Evolutionary conservation across 2,329 filamentous ascomycete genomes (phyloP), one percentile per base, ranked within the genome.

Genomic region (Elsinoe arachidis): DNA sequence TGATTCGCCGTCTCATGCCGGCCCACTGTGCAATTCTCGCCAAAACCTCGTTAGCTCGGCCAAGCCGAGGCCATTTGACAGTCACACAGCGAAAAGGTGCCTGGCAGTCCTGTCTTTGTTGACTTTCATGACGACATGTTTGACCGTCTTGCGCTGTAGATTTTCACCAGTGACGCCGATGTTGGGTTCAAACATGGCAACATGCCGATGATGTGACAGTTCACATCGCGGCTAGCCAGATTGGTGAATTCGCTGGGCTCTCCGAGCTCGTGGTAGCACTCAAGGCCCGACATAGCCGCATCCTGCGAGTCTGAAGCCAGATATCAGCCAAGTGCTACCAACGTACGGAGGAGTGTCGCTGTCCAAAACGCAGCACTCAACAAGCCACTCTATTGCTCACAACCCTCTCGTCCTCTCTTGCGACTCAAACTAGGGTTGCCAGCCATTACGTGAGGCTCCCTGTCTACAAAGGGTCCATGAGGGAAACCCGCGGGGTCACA

Each of bases 1-100:
- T 53, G 49, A 53, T 53, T 53, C 49, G 49, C 49, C 49, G 49
- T 35, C 26, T 39, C 14, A 38, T 21, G 49, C 49, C 49, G 49
- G 49, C 35, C 34, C 49, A 35, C 46, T 39, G 15, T 38, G 26
- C 49, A 53, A 37, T 53, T 53, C 12, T 34, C 49, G 12, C 49
- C 33, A 38, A n/a, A 14, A n/a, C 14, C 15, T 9, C n/a, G n/a
- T 15, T 34, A 37, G 49, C 14, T 17, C n/a, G 15, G 47, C 47
- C 33, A 52, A 52, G 47, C 47, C 47, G 47, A 52, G 47, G 47
- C 15, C 23, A 26, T 26, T 26, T 26, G 23, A 26, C 23, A 26
- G 23, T 26, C 23, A 6, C 23, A 26, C 23, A 26, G 23, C 23
- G 23, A 26, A 26, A 26, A 26, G 6, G n/a, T 33, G 10, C 30